A percentile compares a stretch with the other conserved stretches of the same genome.
Evolutionary conservation across 495 filamentous ascomycete species (phyloP).

Genomic region (Gamarada debralockiae): DNA sequence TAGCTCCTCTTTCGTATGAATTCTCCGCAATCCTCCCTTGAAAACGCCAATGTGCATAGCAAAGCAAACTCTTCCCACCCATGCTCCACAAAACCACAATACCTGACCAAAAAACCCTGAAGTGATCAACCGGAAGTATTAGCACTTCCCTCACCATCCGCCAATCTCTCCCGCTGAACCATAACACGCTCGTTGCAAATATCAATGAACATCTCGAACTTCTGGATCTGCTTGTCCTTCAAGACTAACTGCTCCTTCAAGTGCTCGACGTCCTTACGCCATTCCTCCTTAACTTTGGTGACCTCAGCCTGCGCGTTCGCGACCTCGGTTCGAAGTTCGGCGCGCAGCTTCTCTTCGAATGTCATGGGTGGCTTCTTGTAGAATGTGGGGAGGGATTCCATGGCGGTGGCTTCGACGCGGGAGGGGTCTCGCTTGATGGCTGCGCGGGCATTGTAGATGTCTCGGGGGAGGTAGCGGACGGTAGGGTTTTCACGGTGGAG

Average conservation of each 20-base stretch:
- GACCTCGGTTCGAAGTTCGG: slow-evolving; percentile 48
- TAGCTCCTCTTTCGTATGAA: no score
- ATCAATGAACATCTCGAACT: slow-evolving; percentile 58
- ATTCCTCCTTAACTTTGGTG: slow-evolving; percentile 39
- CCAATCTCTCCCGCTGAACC: slow-evolving; percentile 41
- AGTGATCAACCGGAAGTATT: background rate
- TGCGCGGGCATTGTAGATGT: slow-evolving; percentile 55
- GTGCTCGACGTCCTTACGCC: slow-evolving; percentile 44
- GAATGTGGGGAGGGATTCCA: slow-evolving; percentile 49
- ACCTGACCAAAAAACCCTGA: no score
- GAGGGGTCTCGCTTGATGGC: slow-evolving; percentile 55
- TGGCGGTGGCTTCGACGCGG: slow-evolving; percentile 45
- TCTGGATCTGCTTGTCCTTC: slow-evolving; percentile 50
- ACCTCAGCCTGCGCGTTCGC: slow-evolving; percentile 44
- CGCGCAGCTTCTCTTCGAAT: slow-evolving; percentile 50
- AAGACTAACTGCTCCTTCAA: slow-evolving; percentile 42
- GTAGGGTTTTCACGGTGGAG: slow-evolving; percentile 51
- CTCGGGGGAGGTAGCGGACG: slow-evolving; percentile 48
- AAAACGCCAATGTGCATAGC: no score
- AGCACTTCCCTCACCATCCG: slow-evolving; percentile 15
- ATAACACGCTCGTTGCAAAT: slow-evolving; percentile 56
- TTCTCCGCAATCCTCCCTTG: no score
- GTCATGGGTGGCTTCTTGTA: slow-evolving; percentile 51
- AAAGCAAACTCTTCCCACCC: background rate
- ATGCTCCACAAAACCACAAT: background rate